Conservation (phyloP, 768 basidiomycete genomes). For the Trametes coccinea region DNA sequence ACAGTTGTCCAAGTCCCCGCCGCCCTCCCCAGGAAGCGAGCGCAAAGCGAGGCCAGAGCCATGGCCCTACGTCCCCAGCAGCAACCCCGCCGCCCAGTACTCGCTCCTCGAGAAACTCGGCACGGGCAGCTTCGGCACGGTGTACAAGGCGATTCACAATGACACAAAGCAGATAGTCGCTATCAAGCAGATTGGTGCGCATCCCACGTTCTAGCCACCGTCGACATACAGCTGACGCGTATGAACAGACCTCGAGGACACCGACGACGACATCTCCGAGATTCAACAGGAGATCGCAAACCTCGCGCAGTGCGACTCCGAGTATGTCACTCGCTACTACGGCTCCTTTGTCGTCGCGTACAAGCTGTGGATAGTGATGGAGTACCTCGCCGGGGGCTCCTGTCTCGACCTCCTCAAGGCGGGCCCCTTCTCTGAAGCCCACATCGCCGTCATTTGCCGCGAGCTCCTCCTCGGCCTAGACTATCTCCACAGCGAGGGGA, state of each 20-base stretch:
- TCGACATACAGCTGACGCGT: neutral
- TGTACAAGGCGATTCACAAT: constrained; percentile 97
- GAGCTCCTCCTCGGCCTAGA: constrained; percentile 92
- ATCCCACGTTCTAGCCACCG: constrained; percentile 12
- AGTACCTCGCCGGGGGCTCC: constrained; percentile 97
- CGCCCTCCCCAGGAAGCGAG: constrained; percentile 49
- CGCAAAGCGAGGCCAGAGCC: constrained; percentile 52
- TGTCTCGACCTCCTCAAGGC: constrained; percentile 95
- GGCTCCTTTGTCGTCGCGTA: constrained; percentile 96
- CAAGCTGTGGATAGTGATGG: constrained; percentile 99
- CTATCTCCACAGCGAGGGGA: constrained; percentile 94
- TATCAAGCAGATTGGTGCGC: constrained; percentile 94
- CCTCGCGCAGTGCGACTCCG: constrained; percentile 93
- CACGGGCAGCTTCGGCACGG: constrained; percentile 93
- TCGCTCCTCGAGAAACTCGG: constrained; percentile 95
- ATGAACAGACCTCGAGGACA: constrained; percentile 87
- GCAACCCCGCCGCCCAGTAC: constrained; percentile 87
- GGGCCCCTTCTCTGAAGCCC: constrained; percentile 85
- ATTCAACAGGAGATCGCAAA: constrained; percentile 99
- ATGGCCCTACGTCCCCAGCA: constrained; percentile 63
- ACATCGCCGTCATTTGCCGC: constrained; percentile 93
- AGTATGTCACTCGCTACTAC: constrained; percentile 95
- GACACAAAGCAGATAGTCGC: constrained; percentile 94
- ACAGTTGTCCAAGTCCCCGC: constrained; percentile 41
- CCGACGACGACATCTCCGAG: constrained; percentile 97